Conservation (phyloP, 1,284 basidiomycete genomes). For the Ustilago hordei region DNA sequence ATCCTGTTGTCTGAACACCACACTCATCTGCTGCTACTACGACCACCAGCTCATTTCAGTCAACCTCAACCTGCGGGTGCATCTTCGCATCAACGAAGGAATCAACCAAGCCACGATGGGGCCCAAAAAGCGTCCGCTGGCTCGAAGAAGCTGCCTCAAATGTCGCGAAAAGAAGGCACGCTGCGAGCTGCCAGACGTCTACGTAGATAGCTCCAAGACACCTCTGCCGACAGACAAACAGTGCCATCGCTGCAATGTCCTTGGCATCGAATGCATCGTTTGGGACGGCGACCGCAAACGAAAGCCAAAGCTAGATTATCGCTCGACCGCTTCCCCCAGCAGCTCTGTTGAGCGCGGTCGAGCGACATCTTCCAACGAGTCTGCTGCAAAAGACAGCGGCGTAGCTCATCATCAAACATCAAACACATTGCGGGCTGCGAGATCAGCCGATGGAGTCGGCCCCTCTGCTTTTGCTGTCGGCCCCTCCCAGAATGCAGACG, state of each 20-base stretch:
- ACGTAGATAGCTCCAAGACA: conserved; percentile 38
- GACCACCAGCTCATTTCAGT: background rate
- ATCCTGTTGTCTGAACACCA: background rate
- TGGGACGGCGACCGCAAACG: conserved; percentile 56
- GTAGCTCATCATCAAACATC: background rate
- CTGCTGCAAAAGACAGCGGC: background rate
- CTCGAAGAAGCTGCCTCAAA: conserved; percentile 48
- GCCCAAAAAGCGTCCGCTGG: conserved; percentile 29
- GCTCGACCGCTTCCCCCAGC: background rate
- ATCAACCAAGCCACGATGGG: background rate
- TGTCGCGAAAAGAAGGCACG: conserved; percentile 52
- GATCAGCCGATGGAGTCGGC: background rate
- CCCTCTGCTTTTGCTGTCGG: background rate
- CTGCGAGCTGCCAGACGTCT: conserved; percentile 53
- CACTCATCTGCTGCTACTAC: background rate
- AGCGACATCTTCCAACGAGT: background rate
- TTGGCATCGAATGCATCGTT: conserved; percentile 47
- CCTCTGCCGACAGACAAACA: conserved; percentile 27
- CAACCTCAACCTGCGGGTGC: background rate
- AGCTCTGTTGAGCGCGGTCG: conserved; percentile 6
- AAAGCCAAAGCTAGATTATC: conserved; percentile 17
- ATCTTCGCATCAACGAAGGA: background rate
- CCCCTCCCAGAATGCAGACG: background rate
- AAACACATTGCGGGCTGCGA: background rate
- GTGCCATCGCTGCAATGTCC: conserved; percentile 48